phyloP scores from a whole-genome alignment of 208 protist species.

The Vickermania ingenoplastis region DNA sequence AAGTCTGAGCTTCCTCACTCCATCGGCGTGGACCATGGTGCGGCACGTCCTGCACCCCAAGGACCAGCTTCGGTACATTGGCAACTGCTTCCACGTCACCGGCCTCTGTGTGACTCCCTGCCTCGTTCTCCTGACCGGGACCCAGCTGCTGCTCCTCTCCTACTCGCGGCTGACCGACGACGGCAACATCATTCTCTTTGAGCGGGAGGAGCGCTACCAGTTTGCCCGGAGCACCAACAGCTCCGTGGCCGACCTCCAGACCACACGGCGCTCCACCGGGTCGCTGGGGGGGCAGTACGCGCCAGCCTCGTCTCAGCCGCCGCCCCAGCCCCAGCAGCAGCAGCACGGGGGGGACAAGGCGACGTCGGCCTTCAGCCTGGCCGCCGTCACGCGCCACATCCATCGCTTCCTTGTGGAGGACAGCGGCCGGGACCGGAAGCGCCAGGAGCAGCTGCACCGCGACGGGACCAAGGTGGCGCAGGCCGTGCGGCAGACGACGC shows the following conservation, averaged over 20 bases:
- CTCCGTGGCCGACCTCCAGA: background rate
- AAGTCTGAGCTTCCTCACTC: constrained; percentile 25
- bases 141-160: constrained; percentile 50
- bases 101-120: constrained; percentile 80
- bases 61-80: constrained; percentile 73
- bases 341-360: background rate
- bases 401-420: constrained; percentile 55
- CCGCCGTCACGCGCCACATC: constrained; percentile 58
- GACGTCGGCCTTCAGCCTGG: constrained; percentile 23
- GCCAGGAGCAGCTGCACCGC: constrained; percentile 27
- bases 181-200: constrained; percentile 80
- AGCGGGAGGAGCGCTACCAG: constrained; percentile 17
- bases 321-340: too few relatives aligned
- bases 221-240: constrained; percentile 1
- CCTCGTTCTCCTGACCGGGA: constrained; percentile 68
- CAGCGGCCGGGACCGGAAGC: constrained; percentile 4
- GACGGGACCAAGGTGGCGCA: constrained; percentile 76
- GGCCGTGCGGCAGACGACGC: constrained; percentile 70
- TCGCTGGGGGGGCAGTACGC: background rate
- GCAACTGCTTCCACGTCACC: constrained; percentile 81
- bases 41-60: constrained; percentile 56
- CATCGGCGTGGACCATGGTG: constrained; percentile 60
- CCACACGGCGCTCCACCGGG: background rate
- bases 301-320: background rate
- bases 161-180: constrained; percentile 61